phyloP scores from a whole-genome alignment of 2,329 filamentous ascomycete genomes.

The Cadophora gregata region DNA sequence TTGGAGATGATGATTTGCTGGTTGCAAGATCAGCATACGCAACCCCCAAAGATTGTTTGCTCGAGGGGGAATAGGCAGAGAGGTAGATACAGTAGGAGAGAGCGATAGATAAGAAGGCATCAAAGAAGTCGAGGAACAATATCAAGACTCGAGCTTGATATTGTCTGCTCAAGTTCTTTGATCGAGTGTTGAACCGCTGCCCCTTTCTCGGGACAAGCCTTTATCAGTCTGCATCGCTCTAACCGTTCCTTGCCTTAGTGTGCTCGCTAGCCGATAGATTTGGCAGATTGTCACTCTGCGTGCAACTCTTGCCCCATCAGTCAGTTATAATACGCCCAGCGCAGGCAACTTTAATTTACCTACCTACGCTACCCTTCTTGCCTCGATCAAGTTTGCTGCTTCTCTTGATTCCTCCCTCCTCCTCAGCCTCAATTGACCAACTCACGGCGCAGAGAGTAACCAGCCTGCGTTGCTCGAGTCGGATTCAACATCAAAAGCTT shows the following conservation, averaged over 20 bases:
- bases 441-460: neutral
- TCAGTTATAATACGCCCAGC: neutral
- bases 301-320: neutral
- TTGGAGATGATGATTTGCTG: slow-evolving; percentile 10
- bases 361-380: neutral
- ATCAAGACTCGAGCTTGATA: slow-evolving; percentile 5
- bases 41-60: neutral
- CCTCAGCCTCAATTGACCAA: slow-evolving; percentile 13
- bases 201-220: slow-evolving; percentile 17
- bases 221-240: slow-evolving; percentile 12
- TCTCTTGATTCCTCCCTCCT: neutral
- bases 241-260: slow-evolving; percentile 15
- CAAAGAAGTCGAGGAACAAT: slow-evolving; percentile 3
- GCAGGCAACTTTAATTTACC: slow-evolving; percentile 17
- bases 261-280: slow-evolving; percentile 14
- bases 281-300: slow-evolving; percentile 11
- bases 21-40: slow-evolving; percentile 11
- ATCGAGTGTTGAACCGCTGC: neutral
- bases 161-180: slow-evolving; percentile 10
- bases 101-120: neutral
- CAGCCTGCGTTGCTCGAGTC: slow-evolving; percentile 12
- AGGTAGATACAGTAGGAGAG: neutral
- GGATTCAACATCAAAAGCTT: slow-evolving; percentile 17
- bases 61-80: neutral
- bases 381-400: slow-evolving; percentile 20